Evolutionary conservation across 2,329 filamentous ascomycete species (phyloP), one percentile per base, ranked within the genome.

Genomic region (Pseudogymnoascus sp.): DNA sequence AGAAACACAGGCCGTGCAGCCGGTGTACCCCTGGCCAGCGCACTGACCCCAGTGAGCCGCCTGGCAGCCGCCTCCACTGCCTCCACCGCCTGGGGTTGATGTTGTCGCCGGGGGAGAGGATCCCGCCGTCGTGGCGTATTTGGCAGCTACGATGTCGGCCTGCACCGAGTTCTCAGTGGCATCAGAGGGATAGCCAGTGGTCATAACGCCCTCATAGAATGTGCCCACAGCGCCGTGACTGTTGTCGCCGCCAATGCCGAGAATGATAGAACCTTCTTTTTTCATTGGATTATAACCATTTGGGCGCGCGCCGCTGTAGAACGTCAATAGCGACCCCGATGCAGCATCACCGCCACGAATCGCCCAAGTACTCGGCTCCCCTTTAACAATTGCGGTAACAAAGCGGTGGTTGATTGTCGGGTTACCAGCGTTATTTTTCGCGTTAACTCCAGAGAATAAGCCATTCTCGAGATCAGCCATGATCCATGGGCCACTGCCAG

Each of bases 401-500:
- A 88, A 88, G 0, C 84, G 80, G 63, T 74, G 72, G 1, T 75
- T 74, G 62, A 86, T 74, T 0, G 80, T 77, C 6, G 81, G 82
- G 65, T 85, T 77, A 1, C 62, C 77, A 1, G 77, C 58, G 68
- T 87, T 86, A 60, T 79, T 71, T 1, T 67, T 69, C 1, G 76
- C 26, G 62, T 70, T 77, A 0, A 60, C 8, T 11, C 84, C 84
- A 0, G 84, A 84, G 74, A 87, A 88, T 2, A 88, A 73, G 3
- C 82, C 82, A 64, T 88, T 86, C 69, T 88, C 85, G 0, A 88
- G 78, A 71, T 88, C 85, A 0, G 84, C 85, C 84, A 88, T 87
- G 66, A 88, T 70, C 85, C 85, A 88, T 0, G 85, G 85, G 0
- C 85, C 84, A 44, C 66, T 77, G 47, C 84, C 84, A 4, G 80